Evolutionary conservation across 495 filamentous ascomycete species (phyloP).

Genomic region (Aspergillus panamensis): DNA sequence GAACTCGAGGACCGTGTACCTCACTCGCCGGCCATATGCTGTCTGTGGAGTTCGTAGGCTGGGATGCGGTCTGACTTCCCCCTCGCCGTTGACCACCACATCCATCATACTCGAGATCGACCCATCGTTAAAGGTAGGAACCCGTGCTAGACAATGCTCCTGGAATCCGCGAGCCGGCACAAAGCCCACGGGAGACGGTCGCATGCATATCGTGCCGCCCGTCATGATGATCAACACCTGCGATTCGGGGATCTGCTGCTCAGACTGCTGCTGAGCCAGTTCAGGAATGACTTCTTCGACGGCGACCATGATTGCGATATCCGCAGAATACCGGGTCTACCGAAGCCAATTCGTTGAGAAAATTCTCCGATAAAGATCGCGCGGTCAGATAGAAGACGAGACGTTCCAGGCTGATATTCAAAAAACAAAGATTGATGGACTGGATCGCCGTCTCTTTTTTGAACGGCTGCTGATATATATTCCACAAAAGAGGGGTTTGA

Average conservation of each 20-base stretch:
- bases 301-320: constrained; percentile 26
- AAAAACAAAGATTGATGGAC: neutral
- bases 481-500: neutral
- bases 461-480: neutral
- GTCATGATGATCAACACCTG: constrained; percentile 89
- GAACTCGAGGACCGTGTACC: constrained; percentile 87
- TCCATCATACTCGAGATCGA: constrained; percentile 55
- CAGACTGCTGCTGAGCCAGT: constrained; percentile 24
- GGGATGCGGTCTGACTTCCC: constrained; percentile 41
- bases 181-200: constrained; percentile 60
- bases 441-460: neutral
- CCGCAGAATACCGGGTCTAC: neutral
- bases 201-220: constrained; percentile 96
- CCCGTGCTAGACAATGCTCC: constrained; percentile 73
- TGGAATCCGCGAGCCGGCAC: constrained; percentile 78
- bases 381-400: neutral
- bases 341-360: neutral
- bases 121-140: constrained; percentile 87
- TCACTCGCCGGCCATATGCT: constrained; percentile 74
- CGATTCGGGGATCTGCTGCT: constrained; percentile 54
- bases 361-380: neutral
- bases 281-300: constrained; percentile 24
- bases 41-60: constrained; percentile 79
- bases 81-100: constrained; percentile 48
- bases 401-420: too few species aligned